These are phyloP conservation scores for Diplocarpon rosae DNA, from an alignment of 2,329 filamentous ascomycete species.

Conservation along the genomic window DNA sequence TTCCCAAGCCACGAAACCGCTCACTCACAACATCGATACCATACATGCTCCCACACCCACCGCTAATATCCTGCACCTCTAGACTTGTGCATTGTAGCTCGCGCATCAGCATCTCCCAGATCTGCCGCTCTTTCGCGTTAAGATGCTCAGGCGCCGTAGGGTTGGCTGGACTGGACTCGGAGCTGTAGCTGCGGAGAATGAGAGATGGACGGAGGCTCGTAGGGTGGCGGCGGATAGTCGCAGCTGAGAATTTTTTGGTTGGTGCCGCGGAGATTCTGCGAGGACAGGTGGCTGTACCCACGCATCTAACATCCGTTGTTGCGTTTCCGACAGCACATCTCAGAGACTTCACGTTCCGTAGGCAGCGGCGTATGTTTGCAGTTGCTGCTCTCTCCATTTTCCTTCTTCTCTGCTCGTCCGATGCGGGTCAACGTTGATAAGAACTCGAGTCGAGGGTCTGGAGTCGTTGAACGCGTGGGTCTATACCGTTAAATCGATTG, in stretches of 20 bases:
- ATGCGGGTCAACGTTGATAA: too few relatives aligned
- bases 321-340: slow-evolving; percentile 1
- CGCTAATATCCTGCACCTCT: slow-evolving; percentile 62
- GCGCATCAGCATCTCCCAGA: slow-evolving; percentile 38
- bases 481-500: too few relatives aligned
- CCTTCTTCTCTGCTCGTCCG: not conserved
- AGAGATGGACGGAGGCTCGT: not conserved
- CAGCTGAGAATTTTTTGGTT: not conserved
- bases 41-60: slow-evolving; percentile 83
- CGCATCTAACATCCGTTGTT: slow-evolving; percentile 1
- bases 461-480: too few relatives aligned
- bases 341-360: slow-evolving; percentile 1
- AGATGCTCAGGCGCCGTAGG: slow-evolving; percentile 37
- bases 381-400: slow-evolving; percentile 9
- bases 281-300: slow-evolving; percentile 7
- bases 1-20: slow-evolving; percentile 56
- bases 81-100: slow-evolving; percentile 25
- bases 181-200: slow-evolving; percentile 6
- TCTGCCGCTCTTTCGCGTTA: slow-evolving; percentile 44
- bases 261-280: not conserved
- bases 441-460: too few relatives aligned
- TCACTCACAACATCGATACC: slow-evolving; percentile 66
- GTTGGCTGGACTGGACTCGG: slow-evolving; percentile 5
- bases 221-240: not conserved
- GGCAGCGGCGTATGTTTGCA: slow-evolving; percentile 8